Percentiles rank a stretch among this genome's conserved stretches.
Conservation (phyloP, 768 basidiomycete species). For the Polyporus arcularius region DNA sequence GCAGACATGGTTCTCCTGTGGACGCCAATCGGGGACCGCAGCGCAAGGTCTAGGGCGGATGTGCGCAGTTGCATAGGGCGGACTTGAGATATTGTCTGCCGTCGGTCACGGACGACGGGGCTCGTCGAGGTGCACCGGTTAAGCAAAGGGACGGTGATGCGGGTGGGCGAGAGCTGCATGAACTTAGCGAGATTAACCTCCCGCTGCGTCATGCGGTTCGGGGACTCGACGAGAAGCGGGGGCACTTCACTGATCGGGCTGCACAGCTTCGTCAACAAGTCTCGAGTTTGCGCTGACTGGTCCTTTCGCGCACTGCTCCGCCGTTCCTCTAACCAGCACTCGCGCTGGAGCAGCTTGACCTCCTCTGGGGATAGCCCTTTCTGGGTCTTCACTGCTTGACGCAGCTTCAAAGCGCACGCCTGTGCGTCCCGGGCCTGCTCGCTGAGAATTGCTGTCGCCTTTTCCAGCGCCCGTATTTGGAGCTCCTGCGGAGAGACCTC, state of each 20-base stretch:
- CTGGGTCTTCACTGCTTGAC: slow-evolving; percentile 38
- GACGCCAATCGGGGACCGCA: slow-evolving; percentile 3
- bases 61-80: slow-evolving; percentile 17
- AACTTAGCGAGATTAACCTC: slow-evolving; percentile 16
- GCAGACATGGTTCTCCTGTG: slow-evolving; percentile 12
- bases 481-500: slow-evolving; percentile 44
- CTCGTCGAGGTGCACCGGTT: neutral
- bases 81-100: slow-evolving; percentile 18
- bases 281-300: slow-evolving; percentile 23
- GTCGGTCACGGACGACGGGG: neutral
- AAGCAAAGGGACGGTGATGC: neutral
- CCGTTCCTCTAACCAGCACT: slow-evolving; percentile 55
- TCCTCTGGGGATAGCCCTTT: slow-evolving; percentile 24
- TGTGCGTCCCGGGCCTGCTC: slow-evolving; percentile 48
- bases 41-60: slow-evolving; percentile 10
- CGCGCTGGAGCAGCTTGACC: slow-evolving; percentile 42
- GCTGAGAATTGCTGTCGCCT: slow-evolving; percentile 44
- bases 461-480: slow-evolving; percentile 48
- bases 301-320: slow-evolving; percentile 38
- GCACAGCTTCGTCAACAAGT: slow-evolving; percentile 4
- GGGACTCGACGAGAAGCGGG: slow-evolving; percentile 1
- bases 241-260: slow-evolving; percentile 1
- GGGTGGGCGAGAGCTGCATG: slow-evolving; percentile 18
- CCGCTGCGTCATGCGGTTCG: neutral
- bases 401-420: slow-evolving; percentile 43